Evolutionary conservation across 2,329 filamentous ascomycete genomes (phyloP).

Genomic region (Aspergillus intermedius): DNA sequence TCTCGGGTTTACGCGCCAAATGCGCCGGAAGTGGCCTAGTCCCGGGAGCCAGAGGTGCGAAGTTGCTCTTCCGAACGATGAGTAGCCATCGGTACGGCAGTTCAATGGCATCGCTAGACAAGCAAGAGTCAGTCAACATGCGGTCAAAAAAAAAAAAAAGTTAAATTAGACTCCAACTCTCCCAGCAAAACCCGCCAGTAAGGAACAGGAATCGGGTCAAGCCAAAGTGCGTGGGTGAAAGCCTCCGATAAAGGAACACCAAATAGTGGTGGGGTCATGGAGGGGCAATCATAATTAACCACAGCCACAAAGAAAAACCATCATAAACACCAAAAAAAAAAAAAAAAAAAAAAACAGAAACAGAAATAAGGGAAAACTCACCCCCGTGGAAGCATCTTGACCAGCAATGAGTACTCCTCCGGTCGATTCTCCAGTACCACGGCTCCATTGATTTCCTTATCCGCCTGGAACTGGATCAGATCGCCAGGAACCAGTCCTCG

Average conservation of each 20-base stretch:
- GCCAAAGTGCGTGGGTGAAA: not conserved
- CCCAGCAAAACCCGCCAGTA: slow-evolving; percentile 4
- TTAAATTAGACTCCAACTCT: not conserved
- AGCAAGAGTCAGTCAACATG: slow-evolving; percentile 20
- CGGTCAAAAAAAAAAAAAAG: slow-evolving; percentile 2
- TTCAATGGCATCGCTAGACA: slow-evolving; percentile 45
- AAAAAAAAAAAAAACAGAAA: slow-evolving; percentile 5
- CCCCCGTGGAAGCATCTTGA: slow-evolving; percentile 81
- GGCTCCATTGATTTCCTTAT: slow-evolving; percentile 84
- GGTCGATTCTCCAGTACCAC: slow-evolving; percentile 75
- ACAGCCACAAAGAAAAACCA: slow-evolving; percentile 4
- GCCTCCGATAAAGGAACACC: slow-evolving; percentile 4
- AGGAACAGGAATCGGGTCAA: not conserved
- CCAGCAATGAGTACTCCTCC: slow-evolving; percentile 66
- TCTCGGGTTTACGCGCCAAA: slow-evolving; percentile 47
- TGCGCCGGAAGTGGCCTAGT: slow-evolving; percentile 43
- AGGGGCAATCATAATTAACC: slow-evolving; percentile 1
- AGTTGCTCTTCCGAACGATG: slow-evolving; percentile 45
- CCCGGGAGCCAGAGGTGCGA: slow-evolving; percentile 39
- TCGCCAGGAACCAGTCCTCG: slow-evolving; percentile 63
- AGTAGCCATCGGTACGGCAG: slow-evolving; percentile 54
- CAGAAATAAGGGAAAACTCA: slow-evolving; percentile 42
- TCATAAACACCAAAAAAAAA: slow-evolving; percentile 2
- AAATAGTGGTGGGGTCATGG: slow-evolving; percentile 3
- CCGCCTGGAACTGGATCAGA: slow-evolving; percentile 78